Evolutionary conservation across 1,284 basidiomycete genomes (phyloP).

Genomic region (Agroathelia rolfsii): DNA sequence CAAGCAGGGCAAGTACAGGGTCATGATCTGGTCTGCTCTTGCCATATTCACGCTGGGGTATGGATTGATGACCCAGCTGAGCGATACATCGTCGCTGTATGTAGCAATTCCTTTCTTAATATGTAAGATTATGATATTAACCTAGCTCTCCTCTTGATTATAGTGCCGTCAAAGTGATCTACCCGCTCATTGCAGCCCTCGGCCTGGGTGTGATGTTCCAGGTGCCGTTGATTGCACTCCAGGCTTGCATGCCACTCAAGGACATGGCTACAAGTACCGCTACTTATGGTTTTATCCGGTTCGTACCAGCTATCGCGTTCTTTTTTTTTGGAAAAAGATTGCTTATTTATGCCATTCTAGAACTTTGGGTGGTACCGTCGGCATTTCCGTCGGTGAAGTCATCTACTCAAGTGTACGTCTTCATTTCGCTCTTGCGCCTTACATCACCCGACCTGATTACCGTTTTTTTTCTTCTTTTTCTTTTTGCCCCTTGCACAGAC

Average conservation of each 20-base stretch:
- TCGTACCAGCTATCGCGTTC: constrained; percentile 8
- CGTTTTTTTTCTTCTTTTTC: neutral
- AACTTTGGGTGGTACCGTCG: constrained; percentile 70
- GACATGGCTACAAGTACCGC: constrained; percentile 74
- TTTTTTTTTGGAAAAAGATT: constrained; percentile 4
- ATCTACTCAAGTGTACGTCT: constrained; percentile 51
- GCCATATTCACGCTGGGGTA: constrained; percentile 48
- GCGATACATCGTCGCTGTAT: constrained; percentile 23
- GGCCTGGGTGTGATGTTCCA: constrained; percentile 61
- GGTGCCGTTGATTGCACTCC: constrained; percentile 59
- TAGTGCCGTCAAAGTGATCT: constrained; percentile 52
- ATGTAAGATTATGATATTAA: constrained; percentile 25
- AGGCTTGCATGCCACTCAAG: constrained; percentile 74
- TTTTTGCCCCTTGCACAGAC: constrained; percentile 23
- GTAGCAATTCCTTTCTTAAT: constrained; percentile 27
- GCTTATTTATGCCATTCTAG: constrained; percentile 20
- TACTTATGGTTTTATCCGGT: constrained; percentile 66
- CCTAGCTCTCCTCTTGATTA: constrained; percentile 4
- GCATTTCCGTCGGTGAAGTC: constrained; percentile 62
- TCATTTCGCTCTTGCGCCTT: neutral
- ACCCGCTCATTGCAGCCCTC: constrained; percentile 46
- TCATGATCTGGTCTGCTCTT: constrained; percentile 51
- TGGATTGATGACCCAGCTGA: constrained; percentile 53
- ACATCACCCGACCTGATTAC: neutral
- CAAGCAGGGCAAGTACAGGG: constrained; percentile 52